These are phyloP conservation scores for Colletotrichum lentis DNA, from an alignment of 2,329 filamentous ascomycete genomes.

Conservation along the genomic window DNA sequence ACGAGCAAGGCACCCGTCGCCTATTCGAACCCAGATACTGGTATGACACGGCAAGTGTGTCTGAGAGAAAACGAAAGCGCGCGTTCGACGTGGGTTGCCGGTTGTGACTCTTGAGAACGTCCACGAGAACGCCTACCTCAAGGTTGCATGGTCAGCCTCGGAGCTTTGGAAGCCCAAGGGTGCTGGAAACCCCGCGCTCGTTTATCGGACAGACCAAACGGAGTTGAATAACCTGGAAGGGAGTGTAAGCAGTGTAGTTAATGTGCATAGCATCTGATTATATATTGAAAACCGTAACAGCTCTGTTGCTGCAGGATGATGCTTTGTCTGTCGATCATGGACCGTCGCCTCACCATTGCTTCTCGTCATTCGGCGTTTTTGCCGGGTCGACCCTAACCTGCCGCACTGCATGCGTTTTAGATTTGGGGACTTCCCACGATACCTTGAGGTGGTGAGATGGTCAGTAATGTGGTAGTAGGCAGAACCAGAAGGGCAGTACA, in stretches of 20 bases:
- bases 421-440: background rate
- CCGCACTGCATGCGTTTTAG: constrained; percentile 9
- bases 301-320: constrained; percentile 15
- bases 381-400: background rate
- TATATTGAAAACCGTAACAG: constrained; percentile 8
- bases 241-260: background rate
- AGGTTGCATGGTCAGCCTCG: constrained; percentile 27
- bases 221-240: background rate
- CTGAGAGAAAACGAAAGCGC: constrained; percentile 12
- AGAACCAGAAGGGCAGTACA: background rate
- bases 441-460: background rate
- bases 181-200: constrained; percentile 6
- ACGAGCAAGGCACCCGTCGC: constrained; percentile 18
- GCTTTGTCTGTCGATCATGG: constrained; percentile 12
- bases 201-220: constrained; percentile 3
- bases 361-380: background rate
- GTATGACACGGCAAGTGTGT: constrained; percentile 17
- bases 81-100: constrained; percentile 3
- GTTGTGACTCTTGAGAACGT: background rate
- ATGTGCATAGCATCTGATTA: background rate
- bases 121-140: constrained; percentile 31
- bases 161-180: background rate
- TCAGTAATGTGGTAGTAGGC: background rate
- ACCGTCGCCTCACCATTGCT: constrained; percentile 21
- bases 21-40: constrained; percentile 2